Conservation (phyloP, 2,329 filamentous ascomycete species). For the Chrysoporthe deuterocubensis region DNA sequence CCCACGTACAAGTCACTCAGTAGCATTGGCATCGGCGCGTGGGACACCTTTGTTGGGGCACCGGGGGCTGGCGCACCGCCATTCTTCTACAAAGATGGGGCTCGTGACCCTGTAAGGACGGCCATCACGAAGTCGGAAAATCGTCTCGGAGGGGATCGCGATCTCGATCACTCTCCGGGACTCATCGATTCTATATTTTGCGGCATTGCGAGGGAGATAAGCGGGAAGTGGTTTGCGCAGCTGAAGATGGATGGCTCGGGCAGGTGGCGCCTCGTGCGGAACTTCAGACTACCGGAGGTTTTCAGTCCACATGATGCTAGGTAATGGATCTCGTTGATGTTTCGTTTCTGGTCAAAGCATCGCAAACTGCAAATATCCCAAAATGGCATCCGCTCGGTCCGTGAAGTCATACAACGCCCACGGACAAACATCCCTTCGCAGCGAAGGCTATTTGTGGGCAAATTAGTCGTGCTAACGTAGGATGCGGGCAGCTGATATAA, state of each 20-base stretch:
- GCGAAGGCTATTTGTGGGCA: background rate
- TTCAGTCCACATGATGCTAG: constrained; percentile 8
- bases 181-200: constrained; percentile 17
- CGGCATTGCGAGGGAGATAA: constrained; percentile 2
- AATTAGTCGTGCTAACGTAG: background rate
- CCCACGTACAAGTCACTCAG: background rate
- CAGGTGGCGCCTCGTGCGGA: constrained; percentile 21
- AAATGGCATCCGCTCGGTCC: background rate
- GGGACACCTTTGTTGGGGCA: background rate
- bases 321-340: background rate
- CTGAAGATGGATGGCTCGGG: constrained; percentile 21
- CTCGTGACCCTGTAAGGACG: background rate
- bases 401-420: background rate
- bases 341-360: background rate
- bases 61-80: background rate
- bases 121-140: background rate
- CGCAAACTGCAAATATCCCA: background rate
- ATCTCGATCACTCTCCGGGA: constrained; percentile 6
- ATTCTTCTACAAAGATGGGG: background rate
- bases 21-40: background rate
- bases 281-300: background rate
- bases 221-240: constrained; percentile 9
- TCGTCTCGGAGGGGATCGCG: background rate
- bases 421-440: background rate
- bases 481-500: background rate